Conservation (phyloP, 2,329 filamentous ascomycete species). For the Dothideomycetidae sp. region DNA sequence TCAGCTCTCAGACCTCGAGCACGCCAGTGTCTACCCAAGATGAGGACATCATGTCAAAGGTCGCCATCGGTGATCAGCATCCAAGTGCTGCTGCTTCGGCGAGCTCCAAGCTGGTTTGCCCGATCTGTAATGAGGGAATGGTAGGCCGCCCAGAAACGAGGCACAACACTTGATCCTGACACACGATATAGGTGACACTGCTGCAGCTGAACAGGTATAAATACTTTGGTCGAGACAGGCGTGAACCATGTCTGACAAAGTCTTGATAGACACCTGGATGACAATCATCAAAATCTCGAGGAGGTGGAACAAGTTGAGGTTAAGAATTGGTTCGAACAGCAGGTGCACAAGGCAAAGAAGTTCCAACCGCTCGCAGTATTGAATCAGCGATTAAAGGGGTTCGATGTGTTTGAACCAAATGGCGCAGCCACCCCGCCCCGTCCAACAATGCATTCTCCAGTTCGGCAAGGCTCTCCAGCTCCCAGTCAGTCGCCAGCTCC, state of each 20-base stretch:
- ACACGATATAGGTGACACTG: slow-evolving; percentile 56
- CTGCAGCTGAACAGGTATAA: slow-evolving; percentile 70
- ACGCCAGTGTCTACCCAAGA: slow-evolving; percentile 55
- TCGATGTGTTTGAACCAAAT: slow-evolving; percentile 91
- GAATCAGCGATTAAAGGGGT: slow-evolving; percentile 82
- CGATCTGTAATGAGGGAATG: slow-evolving; percentile 99
- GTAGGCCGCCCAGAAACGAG: slow-evolving; percentile 33
- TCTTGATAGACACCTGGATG: slow-evolving; percentile 56
- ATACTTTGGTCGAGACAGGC: slow-evolving; percentile 14
- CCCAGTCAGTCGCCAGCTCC: slow-evolving; percentile 24
- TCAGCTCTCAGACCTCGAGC: slow-evolving; percentile 60
- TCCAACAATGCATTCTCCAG: slow-evolving; percentile 17
- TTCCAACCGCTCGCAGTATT: slow-evolving; percentile 84
- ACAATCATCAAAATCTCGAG: slow-evolving; percentile 77
- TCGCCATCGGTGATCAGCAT: slow-evolving; percentile 52
- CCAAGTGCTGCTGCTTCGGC: slow-evolving; percentile 42
- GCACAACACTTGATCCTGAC: neutral
- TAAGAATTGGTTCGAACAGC: slow-evolving; percentile 92
- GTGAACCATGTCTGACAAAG: neutral
- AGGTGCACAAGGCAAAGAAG: slow-evolving; percentile 82
- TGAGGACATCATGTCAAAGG: slow-evolving; percentile 68
- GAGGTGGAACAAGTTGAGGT: slow-evolving; percentile 84
- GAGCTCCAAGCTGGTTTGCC: slow-evolving; percentile 64
- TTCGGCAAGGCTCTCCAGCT: slow-evolving; percentile 20
- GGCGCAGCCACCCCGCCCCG: slow-evolving; percentile 41